Percentiles rank a stretch among this genome's conserved stretches.
Evolutionary conservation across 2,329 filamentous ascomycete genomes (phyloP).

Genomic region (Chaetothyriales sp.): DNA sequence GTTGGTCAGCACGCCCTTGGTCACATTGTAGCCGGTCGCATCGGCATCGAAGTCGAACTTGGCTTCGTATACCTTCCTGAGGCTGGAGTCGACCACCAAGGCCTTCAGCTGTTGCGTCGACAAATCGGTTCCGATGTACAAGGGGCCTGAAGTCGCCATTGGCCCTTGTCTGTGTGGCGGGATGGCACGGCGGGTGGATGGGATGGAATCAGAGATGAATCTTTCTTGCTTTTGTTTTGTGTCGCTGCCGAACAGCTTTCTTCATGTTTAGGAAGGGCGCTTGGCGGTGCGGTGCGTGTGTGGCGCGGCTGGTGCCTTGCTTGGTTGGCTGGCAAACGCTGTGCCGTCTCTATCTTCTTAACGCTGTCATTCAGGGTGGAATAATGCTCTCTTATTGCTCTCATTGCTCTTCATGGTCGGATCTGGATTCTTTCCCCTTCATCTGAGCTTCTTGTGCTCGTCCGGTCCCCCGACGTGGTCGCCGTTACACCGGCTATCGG

Average conservation of each 20-base stretch:
- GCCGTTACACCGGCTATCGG: slow-evolving; percentile 13
- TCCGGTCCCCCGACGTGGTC: neutral
- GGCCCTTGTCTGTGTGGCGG: slow-evolving; percentile 1
- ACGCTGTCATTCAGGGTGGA: neutral
- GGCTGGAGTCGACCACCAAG: slow-evolving; percentile 67
- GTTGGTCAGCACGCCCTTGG: slow-evolving; percentile 77
- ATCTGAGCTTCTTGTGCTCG: slow-evolving; percentile 3
- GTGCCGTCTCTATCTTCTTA: neutral
- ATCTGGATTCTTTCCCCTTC: neutral
- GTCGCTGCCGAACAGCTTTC: neutral
- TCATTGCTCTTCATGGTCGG: neutral
- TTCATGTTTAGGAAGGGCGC: neutral
- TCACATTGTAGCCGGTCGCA: slow-evolving; percentile 59
- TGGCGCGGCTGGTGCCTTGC: neutral
- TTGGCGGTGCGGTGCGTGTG: neutral
- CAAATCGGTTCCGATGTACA: slow-evolving; percentile 88
- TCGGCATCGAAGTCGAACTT: slow-evolving; percentile 94
- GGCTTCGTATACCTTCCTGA: slow-evolving; percentile 66
- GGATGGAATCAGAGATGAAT: neutral
- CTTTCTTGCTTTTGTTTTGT: neutral
- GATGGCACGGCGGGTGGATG: neutral
- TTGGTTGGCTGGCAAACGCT: neutral
- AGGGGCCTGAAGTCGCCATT: slow-evolving; percentile 36
- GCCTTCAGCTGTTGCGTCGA: slow-evolving; percentile 96
- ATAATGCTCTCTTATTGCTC: neutral